Percentiles rank a stretch among this genome's conserved stretches.
These are phyloP conservation scores for Termitomyces sp. DNA, from an alignment of 768 basidiomycete species.

Conservation along the genomic window DNA sequence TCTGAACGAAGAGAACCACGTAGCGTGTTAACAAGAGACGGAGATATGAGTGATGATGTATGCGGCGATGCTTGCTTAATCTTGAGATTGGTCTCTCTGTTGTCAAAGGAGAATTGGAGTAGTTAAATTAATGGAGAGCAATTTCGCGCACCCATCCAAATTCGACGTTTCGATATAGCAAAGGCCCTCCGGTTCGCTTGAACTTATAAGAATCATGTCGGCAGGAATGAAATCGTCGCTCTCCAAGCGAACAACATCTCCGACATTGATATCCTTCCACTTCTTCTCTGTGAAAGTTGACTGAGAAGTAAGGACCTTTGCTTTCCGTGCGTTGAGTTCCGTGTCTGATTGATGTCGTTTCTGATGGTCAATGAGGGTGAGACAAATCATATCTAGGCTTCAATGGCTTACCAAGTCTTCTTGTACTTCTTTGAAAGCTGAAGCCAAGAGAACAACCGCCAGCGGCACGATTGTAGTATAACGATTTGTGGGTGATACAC, in stretches of 20 bases:
- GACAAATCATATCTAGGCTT: background rate
- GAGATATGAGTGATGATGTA: conserved; percentile 76
- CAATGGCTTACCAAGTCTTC: conserved; percentile 78
- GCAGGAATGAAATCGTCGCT: conserved; percentile 95
- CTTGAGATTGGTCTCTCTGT: conserved; percentile 95
- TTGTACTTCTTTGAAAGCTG: conserved; percentile 93
- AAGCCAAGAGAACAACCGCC: conserved; percentile 83
- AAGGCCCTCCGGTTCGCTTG: conserved; percentile 94
- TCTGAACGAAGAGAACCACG: conserved; percentile 89
- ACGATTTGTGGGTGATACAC: conserved; percentile 91
- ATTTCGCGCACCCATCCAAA: conserved; percentile 77
- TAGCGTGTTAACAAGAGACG: conserved; percentile 67
- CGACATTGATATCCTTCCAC: conserved; percentile 89
- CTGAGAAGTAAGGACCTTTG: conserved; percentile 70
- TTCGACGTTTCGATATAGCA: conserved; percentile 99
- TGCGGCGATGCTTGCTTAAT: conserved; percentile 94
- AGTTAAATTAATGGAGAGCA: background rate
- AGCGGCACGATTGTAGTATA: conserved; percentile 96
- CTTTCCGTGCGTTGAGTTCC: conserved; percentile 81
- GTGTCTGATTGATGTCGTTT: conserved; percentile 97
- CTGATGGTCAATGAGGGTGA: conserved; percentile 34
- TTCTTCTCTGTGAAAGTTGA: conserved; percentile 69
- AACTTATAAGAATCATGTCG: conserved; percentile 83
- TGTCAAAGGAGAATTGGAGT: conserved; percentile 3
- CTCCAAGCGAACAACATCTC: conserved; percentile 89